Percentiles rank a stretch among this genome's conserved stretches.
These are phyloP conservation scores for Talaromyces sp. DNA, from an alignment of 2,329 filamentous ascomycete genomes.

Conservation along the genomic window DNA sequence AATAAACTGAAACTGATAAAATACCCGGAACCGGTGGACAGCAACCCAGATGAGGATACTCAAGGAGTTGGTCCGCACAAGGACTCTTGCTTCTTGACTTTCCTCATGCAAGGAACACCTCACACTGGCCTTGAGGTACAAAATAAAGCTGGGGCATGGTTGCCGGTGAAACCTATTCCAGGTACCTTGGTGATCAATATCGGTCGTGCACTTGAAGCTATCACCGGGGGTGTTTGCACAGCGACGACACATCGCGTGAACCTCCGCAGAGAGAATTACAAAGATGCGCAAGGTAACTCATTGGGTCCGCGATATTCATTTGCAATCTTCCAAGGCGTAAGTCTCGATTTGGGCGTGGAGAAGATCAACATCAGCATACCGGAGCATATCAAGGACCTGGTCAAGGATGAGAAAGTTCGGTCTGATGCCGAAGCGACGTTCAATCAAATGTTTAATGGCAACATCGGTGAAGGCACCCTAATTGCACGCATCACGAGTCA, in stretches of 20 bases:
- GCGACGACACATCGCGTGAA: slow-evolving; percentile 38
- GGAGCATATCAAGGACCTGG: slow-evolving; percentile 29
- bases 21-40: slow-evolving; percentile 30
- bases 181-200: slow-evolving; percentile 51
- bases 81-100: slow-evolving; percentile 50
- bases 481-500: slow-evolving; percentile 38
- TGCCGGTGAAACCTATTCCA: slow-evolving; percentile 44
- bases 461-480: slow-evolving; percentile 34
- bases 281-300: slow-evolving; percentile 22
- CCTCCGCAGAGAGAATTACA: slow-evolving; percentile 29
- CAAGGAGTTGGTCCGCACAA: slow-evolving; percentile 48
- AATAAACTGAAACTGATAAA: slow-evolving; percentile 42
- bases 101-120: slow-evolving; percentile 45
- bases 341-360: slow-evolving; percentile 31
- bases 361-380: slow-evolving; percentile 31
- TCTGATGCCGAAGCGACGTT: slow-evolving; percentile 39
- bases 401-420: slow-evolving; percentile 31
- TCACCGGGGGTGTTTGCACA: slow-evolving; percentile 36
- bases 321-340: slow-evolving; percentile 37
- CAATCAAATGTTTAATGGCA: slow-evolving; percentile 31
- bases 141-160: slow-evolving; percentile 47
- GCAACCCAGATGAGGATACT: slow-evolving; percentile 27
- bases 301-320: slow-evolving; percentile 36
- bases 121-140: slow-evolving; percentile 49
- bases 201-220: slow-evolving; percentile 37